A percentile compares a stretch with the other conserved stretches of the same genome.
These are phyloP conservation scores for Phellinidium pouzarii DNA, from an alignment of 1,284 basidiomycete genomes.

Conservation along the genomic window DNA sequence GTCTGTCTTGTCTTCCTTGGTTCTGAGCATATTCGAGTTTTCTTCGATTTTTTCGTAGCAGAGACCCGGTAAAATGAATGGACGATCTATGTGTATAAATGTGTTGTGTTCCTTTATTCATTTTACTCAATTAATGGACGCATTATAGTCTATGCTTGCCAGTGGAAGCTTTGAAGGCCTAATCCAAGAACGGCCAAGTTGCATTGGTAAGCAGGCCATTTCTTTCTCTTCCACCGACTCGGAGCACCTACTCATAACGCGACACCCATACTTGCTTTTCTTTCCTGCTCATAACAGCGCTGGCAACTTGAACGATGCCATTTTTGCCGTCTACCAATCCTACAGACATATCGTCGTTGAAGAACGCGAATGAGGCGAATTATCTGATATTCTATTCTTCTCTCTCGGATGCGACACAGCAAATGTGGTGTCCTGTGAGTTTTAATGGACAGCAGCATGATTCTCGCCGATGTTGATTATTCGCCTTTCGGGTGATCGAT, in stretches of 20 bases:
- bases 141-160: not conserved
- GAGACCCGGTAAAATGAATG: not conserved
- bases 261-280: no score
- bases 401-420: conserved; percentile 35
- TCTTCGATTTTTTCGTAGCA: no score
- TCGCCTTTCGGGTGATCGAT: no score
- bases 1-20: not conserved
- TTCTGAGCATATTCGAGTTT: conserved; percentile 4
- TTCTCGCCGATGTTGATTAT: not conserved
- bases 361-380: conserved; percentile 36
- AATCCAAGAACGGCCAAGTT: no score
- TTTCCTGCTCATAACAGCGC: not conserved
- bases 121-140: not conserved
- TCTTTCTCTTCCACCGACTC: no score
- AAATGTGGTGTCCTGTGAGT: conserved; percentile 64
- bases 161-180: no score
- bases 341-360: conserved; percentile 12
- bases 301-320: conserved; percentile 1
- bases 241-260: no score
- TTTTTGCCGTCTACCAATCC: conserved; percentile 7
- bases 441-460: not conserved
- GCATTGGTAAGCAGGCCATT: no score
- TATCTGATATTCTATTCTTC: conserved; percentile 66
- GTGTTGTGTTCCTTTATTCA: not conserved
- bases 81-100: conserved; percentile 1